Evolutionary conservation across 1,284 basidiomycete genomes (phyloP), one percentile per base, ranked within the genome.

Genomic region (Ustilago nuda): DNA sequence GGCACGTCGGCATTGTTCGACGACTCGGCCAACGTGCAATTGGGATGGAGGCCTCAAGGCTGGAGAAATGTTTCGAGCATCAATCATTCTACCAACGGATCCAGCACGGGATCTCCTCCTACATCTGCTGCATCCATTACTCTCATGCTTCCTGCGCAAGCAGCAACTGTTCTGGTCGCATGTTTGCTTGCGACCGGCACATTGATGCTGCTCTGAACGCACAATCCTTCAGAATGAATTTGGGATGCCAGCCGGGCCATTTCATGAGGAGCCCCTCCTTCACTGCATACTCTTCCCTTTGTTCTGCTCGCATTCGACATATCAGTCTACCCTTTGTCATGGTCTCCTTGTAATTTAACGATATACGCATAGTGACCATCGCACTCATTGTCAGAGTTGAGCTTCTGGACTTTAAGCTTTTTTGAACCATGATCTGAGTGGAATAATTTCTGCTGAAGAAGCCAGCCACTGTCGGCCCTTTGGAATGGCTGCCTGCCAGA

Each of bases 11-110:
- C 82, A 7, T 57, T 85, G 43, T 85, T 85, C 52, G 64, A 69
- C 35, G 63, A 72, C 33, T 36, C 61, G 35, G 13, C 33, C n/a
- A 71, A 81, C 27, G 67, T 85, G 15, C 68, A 76, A n/a, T 62
- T 76, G 35, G 83, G 83, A 13, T 85, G 83, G 83, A 78, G 83
- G 56, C 83, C 83, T 3, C 23, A 57, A 13, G 82, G 76, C 7
- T 85, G 82, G 82, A 76, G 63, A 36, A 75, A 75, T n/a, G 67
- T 67, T 1, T 61, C 72, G 2, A 57, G 36, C 6, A 35, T 51
- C 33, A 66, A 58, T 17, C 59, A 62, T 9, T 55, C 69, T 19
- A 62, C 50, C 32, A 50, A 54, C 48, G 37, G 37, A 17, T 32
- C 43, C n/a, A 45, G 43, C 43, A 15, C 43, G 17, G 8, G 23